These are phyloP conservation scores for Dipteronia sinensis DNA, from an alignment of 345 rosid genomes.

Conservation along the genomic window DNA sequence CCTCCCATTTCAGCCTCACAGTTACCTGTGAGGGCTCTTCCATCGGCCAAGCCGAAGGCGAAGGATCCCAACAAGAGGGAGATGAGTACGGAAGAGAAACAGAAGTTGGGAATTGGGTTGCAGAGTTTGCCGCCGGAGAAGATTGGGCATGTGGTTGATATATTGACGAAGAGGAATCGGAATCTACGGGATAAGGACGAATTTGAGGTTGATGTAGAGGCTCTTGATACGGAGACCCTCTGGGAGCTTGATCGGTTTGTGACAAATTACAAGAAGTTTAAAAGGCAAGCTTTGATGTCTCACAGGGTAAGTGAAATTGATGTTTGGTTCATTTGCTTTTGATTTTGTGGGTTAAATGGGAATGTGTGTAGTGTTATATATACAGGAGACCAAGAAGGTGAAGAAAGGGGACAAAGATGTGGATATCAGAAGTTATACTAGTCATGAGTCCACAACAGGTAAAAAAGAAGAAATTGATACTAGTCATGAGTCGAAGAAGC, in stretches of 20 bases:
- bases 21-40: conserved; percentile 35
- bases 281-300: conserved; percentile 61
- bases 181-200: conserved; percentile 73
- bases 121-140: conserved; percentile 85
- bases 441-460: too few relatives aligned
- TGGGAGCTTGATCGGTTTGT: conserved; percentile 92
- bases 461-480: too few relatives aligned
- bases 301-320: conserved; percentile 35
- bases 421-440: conserved; percentile 40
- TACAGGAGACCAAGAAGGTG: conserved; percentile 51
- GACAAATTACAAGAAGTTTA: conserved; percentile 72
- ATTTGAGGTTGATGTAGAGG: conserved; percentile 79
- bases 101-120: conserved; percentile 63
- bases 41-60: conserved; percentile 67
- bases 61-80: conserved; percentile 78
- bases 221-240: conserved; percentile 69
- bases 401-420: conserved; percentile 86
- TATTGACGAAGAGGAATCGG: conserved; percentile 68
- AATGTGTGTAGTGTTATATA: neutral
- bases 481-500: too few relatives aligned
- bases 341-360: neutral
- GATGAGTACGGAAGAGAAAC: conserved; percentile 76
- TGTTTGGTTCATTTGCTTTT: conserved; percentile 3
- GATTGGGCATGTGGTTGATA: conserved; percentile 76
- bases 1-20: conserved; percentile 23